Evolutionary conservation across 345 rosid species (phyloP).

Genomic region (Hibiscus trionum): DNA sequence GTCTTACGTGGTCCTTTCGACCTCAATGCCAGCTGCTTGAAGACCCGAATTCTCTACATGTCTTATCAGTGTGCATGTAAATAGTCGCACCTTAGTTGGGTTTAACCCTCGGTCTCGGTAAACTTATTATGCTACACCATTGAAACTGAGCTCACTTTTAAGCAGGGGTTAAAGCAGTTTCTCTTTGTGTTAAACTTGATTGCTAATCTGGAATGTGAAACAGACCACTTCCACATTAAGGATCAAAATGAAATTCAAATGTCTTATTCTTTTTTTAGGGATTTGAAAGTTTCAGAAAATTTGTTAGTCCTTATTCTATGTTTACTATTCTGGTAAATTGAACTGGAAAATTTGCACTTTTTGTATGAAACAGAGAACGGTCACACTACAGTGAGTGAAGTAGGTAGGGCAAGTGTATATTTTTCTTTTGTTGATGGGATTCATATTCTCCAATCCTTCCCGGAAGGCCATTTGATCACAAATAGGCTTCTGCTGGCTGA

Average conservation of each 20-base stretch:
- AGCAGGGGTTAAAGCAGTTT: neutral
- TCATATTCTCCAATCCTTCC: too few relatives aligned
- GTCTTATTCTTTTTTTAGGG: neutral
- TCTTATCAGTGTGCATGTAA: constrained; percentile 10
- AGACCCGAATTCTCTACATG: neutral
- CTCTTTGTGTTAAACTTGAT: neutral
- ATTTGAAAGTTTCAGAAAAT: neutral
- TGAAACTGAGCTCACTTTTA: neutral
- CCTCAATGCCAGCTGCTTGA: constrained; percentile 64
- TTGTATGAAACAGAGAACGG: neutral
- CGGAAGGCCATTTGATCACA: neutral
- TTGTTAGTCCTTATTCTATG: neutral
- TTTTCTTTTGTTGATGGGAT: too few relatives aligned
- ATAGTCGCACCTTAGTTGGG: constrained; percentile 16
- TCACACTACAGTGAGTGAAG: neutral
- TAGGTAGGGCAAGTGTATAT: neutral
- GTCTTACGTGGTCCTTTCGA: constrained; percentile 56
- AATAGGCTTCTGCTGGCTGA: neutral
- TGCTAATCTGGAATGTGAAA: neutral
- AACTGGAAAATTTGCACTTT: neutral
- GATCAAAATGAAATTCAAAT: constrained; percentile 4
- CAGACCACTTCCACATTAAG: neutral
- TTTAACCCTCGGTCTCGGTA: neutral
- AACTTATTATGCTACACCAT: neutral
- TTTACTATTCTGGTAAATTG: neutral